These are phyloP conservation scores for Bolboschoenus planiculmis DNA, from an alignment of 176 grass and related monocot species.

Conservation along the genomic window DNA sequence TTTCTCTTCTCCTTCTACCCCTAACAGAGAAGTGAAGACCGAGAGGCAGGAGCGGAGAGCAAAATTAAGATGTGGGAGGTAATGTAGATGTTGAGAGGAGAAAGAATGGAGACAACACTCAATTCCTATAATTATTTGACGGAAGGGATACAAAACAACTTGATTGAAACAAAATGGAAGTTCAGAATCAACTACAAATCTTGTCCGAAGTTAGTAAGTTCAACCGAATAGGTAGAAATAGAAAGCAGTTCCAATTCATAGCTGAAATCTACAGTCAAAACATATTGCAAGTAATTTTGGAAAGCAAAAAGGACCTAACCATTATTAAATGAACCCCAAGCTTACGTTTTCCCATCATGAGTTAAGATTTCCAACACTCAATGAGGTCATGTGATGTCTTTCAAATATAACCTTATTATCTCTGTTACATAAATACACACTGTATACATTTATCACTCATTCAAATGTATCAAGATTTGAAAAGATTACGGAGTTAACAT, in stretches of 20 bases:
- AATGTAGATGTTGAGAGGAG: neutral
- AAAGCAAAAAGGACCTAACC: neutral
- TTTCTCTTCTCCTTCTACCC: neutral
- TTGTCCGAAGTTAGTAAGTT: neutral
- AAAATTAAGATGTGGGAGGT: neutral
- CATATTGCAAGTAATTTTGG: neutral
- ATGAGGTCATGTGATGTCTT: neutral
- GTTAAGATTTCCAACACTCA: neutral
- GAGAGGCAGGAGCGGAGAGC: neutral
- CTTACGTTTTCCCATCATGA: neutral
- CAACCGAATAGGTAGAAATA: neutral
- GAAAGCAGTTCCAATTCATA: neutral
- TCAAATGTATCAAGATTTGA: neutral
- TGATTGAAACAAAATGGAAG: neutral
- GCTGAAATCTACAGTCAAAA: neutral
- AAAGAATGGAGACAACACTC: neutral
- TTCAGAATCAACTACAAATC: neutral
- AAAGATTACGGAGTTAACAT: neutral
- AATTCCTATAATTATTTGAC: neutral
- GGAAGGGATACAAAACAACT: neutral
- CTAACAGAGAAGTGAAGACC: neutral
- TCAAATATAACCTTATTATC: neutral
- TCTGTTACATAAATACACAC: neutral
- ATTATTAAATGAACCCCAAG: neutral
- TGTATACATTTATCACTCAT: neutral